phyloP scores from a whole-genome alignment of 140 eudicot genomes.

The Stevia rebaudiana region DNA sequence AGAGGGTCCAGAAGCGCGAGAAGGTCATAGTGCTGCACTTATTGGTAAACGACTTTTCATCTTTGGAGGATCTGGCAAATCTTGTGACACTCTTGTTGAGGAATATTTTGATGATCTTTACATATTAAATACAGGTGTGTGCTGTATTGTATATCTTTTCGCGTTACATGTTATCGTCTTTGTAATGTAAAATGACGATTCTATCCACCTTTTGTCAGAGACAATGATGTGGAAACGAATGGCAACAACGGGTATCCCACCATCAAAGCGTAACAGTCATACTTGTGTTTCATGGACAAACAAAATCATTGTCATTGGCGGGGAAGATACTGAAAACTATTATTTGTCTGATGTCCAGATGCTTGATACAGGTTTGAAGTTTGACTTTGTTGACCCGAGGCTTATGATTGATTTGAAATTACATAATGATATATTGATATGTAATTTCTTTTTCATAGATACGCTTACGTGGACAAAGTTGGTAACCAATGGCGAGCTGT shows the following conservation, averaged over 20 bases:
- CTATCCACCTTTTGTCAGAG: conserved; percentile 38
- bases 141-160: neutral
- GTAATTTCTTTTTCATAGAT: conserved; percentile 36
- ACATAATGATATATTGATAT: conserved; percentile 10
- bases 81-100: conserved; percentile 45
- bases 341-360: conserved; percentile 88
- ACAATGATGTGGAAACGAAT: conserved; percentile 86
- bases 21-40: conserved; percentile 99
- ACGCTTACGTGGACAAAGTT: conserved; percentile 82
- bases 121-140: conserved; percentile 74
- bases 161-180: neutral
- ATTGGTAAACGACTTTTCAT: conserved; percentile 86
- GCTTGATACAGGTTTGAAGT: conserved; percentile 82
- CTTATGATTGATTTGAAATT: conserved; percentile 13
- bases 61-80: conserved; percentile 95
- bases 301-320: conserved; percentile 88
- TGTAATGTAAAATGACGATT: neutral
- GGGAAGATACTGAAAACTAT: conserved; percentile 74
- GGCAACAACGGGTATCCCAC: conserved; percentile 76
- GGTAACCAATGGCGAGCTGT: conserved; percentile 70
- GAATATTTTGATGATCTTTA: conserved; percentile 81
- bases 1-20: conserved; percentile 86
- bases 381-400: conserved; percentile 2
- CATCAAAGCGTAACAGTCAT: conserved; percentile 87
- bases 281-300: conserved; percentile 94